Evolutionary conservation across 306 rosid genomes (phyloP).

Genomic region (Cyamopsis tetragonoloba): DNA sequence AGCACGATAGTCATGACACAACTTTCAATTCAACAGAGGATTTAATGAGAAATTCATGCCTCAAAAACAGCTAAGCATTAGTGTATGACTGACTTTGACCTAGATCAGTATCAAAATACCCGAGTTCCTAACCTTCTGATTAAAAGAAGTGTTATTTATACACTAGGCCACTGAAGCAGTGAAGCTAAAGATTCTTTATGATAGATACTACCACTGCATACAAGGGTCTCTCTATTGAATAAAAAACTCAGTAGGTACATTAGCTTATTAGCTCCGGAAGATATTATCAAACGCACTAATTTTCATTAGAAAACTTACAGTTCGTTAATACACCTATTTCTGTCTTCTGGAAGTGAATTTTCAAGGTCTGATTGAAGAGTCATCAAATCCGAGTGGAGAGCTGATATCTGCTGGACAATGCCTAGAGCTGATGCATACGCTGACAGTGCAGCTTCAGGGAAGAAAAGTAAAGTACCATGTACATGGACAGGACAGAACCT

Average conservation of each 20-base stretch:
- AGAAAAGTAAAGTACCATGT: conserved; percentile 18
- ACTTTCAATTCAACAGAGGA: not conserved
- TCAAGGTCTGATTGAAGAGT: conserved; percentile 85
- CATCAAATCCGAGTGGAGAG: conserved; percentile 82
- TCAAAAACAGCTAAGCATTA: not conserved
- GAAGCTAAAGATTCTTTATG: too few relatives aligned
- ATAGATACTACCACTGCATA: not conserved
- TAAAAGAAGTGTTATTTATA: not conserved
- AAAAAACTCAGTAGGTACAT: too few relatives aligned
- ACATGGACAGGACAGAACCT: conserved; percentile 2
- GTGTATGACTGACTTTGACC: too few relatives aligned
- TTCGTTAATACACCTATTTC: conserved; percentile 89
- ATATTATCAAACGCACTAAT: not conserved
- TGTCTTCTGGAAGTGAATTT: conserved; percentile 93
- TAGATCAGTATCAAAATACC: too few relatives aligned
- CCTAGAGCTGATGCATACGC: conserved; percentile 97
- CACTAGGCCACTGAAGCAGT: not conserved
- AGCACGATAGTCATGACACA: not conserved
- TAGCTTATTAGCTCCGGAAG: not conserved
- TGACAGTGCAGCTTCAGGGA: conserved; percentile 69
- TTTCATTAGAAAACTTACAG: conserved; percentile 55
- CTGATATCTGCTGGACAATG: conserved; percentile 86
- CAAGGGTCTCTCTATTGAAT: not conserved
- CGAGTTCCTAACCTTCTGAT: too few relatives aligned
- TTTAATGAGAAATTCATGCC: not conserved